A percentile compares a stretch with the other conserved stretches of the same genome.
These are phyloP conservation scores for Suhomyces guaymorum DNA, from an alignment of 1,139 yeast species.

Conservation along the genomic window DNA sequence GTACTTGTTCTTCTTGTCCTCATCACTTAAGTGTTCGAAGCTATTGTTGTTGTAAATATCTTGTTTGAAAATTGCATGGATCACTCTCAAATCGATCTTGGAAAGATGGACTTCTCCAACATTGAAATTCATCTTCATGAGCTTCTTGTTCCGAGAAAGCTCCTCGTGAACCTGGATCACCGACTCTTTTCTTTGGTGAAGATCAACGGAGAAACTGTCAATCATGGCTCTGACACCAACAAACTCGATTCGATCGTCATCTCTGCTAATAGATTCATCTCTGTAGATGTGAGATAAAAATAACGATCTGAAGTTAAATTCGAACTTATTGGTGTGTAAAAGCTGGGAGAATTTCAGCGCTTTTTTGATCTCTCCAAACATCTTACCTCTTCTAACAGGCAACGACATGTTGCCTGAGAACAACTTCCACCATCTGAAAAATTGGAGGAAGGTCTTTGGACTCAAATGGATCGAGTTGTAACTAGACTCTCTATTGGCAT, in stretches of 20 bases:
- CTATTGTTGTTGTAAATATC: constrained; percentile 23
- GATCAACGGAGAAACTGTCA: constrained; percentile 42
- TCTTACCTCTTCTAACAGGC: constrained; percentile 41
- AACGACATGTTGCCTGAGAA: constrained; percentile 46
- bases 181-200: constrained; percentile 46
- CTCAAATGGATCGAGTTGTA: constrained; percentile 46
- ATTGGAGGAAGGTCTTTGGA: constrained; percentile 42
- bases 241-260: constrained; percentile 33
- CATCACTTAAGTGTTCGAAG: constrained; percentile 9
- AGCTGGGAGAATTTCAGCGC: constrained; percentile 46
- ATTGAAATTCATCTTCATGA: constrained; percentile 47
- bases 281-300: constrained; percentile 45
- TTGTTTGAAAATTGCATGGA: constrained; percentile 34
- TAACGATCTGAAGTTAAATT: constrained; percentile 40
- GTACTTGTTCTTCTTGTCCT: constrained; percentile 16
- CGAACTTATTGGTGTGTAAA: constrained; percentile 43
- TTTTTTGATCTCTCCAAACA: constrained; percentile 41
- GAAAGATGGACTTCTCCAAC: constrained; percentile 44
- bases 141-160: constrained; percentile 29
- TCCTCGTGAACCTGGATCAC: constrained; percentile 35
- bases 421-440: constrained; percentile 49
- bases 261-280: constrained; percentile 16
- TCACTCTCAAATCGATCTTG: constrained; percentile 43
- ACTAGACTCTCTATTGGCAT: constrained; percentile 47
- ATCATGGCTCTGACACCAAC: constrained; percentile 45